Evolutionary conservation across 2,329 filamentous ascomycete genomes (phyloP).

Genomic region (Aureobasidium subglaciale): DNA sequence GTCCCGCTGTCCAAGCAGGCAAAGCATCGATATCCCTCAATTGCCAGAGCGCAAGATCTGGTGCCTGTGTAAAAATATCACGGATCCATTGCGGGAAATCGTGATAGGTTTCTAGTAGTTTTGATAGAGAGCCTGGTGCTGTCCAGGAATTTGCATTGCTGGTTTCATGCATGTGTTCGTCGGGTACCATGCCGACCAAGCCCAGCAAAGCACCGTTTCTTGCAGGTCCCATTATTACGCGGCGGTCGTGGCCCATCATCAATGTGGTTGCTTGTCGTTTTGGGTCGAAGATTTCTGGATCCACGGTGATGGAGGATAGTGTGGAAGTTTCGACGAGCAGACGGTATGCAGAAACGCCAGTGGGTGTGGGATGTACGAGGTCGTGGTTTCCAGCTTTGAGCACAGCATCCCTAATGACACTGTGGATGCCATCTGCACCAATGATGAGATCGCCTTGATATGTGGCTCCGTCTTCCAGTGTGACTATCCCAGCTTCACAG

Average conservation of each 20-base stretch:
- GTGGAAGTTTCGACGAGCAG: constrained; percentile 26
- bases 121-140: constrained; percentile 29
- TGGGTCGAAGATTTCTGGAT: constrained; percentile 27
- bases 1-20: constrained; percentile 27
- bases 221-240: constrained; percentile 39
- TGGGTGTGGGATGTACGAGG: constrained; percentile 24
- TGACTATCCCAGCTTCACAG: constrained; percentile 24
- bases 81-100: constrained; percentile 38
- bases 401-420: constrained; percentile 21
- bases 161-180: constrained; percentile 36
- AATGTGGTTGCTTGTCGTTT: constrained; percentile 37
- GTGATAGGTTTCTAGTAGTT: constrained; percentile 34
- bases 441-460: constrained; percentile 27
- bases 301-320: constrained; percentile 16
- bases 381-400: constrained; percentile 12
- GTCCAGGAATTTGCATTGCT: constrained; percentile 34
- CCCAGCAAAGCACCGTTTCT: constrained; percentile 36
- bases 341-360: constrained; percentile 35
- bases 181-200: constrained; percentile 40
- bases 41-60: constrained; percentile 39
- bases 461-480: constrained; percentile 26
- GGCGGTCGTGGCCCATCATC: constrained; percentile 36
- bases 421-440: constrained; percentile 33
- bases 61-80: constrained; percentile 26
- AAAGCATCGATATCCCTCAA: constrained; percentile 39